Evolutionary conservation across 2,329 filamentous ascomycete genomes (phyloP).

Genomic region (Aspergillus quadricinctus): DNA sequence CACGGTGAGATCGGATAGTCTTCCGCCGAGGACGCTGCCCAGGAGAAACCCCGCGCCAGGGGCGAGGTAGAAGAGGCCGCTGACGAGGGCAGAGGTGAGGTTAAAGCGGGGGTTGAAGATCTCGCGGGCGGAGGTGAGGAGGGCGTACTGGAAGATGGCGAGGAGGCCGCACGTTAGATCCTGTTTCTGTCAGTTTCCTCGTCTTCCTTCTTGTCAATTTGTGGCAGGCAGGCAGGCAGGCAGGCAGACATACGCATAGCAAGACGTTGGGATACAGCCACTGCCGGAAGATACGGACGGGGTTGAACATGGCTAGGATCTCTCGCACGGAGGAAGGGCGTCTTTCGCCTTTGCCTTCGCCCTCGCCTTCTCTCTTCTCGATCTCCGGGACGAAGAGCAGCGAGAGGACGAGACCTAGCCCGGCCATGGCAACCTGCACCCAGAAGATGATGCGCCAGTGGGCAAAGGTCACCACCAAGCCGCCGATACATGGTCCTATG

Average conservation of each 20-base stretch:
- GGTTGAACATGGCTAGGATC: constrained; percentile 51
- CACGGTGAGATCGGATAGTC: constrained; percentile 64
- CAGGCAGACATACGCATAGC: constrained; percentile 51
- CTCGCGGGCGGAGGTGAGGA: constrained; percentile 66
- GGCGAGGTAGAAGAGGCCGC: constrained; percentile 69
- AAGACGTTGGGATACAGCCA: constrained; percentile 67
- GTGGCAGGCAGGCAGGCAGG: constrained; percentile 42
- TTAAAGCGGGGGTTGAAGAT: constrained; percentile 70
- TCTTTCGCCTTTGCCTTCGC: constrained; percentile 16
- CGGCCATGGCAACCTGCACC: constrained; percentile 67
- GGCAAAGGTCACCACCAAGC: constrained; percentile 71
- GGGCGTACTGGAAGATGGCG: constrained; percentile 69
- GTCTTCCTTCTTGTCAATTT: too few species aligned
- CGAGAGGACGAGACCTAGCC: constrained; percentile 54
- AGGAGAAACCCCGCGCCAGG: constrained; percentile 66
- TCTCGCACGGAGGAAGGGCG: constrained; percentile 32
- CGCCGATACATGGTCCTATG: constrained; percentile 58
- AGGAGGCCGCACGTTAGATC: constrained; percentile 43
- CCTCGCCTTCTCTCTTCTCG: constrained; percentile 48
- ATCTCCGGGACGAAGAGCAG: constrained; percentile 65
- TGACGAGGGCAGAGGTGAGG: constrained; percentile 61
- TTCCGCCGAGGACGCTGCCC: constrained; percentile 66
- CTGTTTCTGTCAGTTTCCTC: constrained; percentile 39
- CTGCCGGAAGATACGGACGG: constrained; percentile 55
- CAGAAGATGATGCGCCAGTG: constrained; percentile 75